Evolutionary conservation across 306 rosid species (phyloP).

Genomic region (Trichosanthes cucumerina): DNA sequence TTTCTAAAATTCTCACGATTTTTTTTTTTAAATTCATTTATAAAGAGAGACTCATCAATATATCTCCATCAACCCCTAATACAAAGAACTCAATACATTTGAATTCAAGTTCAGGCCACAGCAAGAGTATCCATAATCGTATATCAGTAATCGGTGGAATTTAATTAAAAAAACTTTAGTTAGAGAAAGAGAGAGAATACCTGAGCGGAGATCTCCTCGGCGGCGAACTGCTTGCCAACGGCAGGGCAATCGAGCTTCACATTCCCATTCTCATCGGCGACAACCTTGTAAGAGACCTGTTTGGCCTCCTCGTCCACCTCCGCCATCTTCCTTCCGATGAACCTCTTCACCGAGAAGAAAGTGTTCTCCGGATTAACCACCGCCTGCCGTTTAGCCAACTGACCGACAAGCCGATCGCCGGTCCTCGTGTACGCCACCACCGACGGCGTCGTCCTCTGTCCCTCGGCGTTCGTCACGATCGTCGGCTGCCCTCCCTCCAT

Average conservation of each 20-base stretch:
- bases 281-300: not conserved
- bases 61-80: too few species aligned
- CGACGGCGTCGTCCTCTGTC: conserved; percentile 8
- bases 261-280: not conserved
- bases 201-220: not conserved
- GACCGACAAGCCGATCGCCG: conserved; percentile 3
- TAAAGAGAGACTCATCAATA: too few species aligned
- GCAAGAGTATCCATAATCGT: too few species aligned
- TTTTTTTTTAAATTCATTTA: too few species aligned
- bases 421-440: conserved; percentile 2
- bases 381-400: conserved; percentile 8
- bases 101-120: not conserved
- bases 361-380: conserved; percentile 6
- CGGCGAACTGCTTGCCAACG: not conserved
- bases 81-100: too few species aligned
- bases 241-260: not conserved
- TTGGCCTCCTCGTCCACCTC: not conserved
- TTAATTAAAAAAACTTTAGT: too few species aligned
- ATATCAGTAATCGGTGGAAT: too few species aligned
- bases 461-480: conserved; percentile 1
- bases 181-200: not conserved
- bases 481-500: conserved; percentile 8
- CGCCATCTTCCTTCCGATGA: conserved; percentile 1
- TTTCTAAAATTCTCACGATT: too few species aligned
- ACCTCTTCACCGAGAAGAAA: not conserved